Percentiles rank a stretch among this genome's conserved stretches.
Evolutionary conservation across 352 stramenopile species (phyloP).

Genomic region (Pythium diclinum): DNA sequence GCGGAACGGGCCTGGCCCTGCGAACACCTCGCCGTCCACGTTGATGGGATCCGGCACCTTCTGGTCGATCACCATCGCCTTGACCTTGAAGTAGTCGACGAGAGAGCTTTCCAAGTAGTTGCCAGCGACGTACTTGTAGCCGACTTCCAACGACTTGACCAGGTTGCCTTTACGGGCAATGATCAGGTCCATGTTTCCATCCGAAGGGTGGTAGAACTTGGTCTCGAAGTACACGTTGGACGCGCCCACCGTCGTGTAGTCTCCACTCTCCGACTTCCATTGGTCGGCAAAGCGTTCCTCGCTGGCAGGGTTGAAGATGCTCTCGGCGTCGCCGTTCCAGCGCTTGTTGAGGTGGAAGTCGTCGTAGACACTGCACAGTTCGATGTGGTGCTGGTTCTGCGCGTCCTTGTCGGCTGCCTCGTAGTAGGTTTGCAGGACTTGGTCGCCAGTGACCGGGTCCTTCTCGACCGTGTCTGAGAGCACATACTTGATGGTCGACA

Average conservation of each 20-base stretch:
- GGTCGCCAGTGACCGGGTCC: conserved; percentile 43
- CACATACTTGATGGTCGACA: conserved; percentile 70
- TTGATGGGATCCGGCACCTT: conserved; percentile 62
- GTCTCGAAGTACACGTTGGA: conserved; percentile 84
- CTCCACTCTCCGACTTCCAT: conserved; percentile 47
- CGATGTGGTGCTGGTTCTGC: conserved; percentile 66
- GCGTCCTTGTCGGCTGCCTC: conserved; percentile 59
- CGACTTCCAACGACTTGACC: conserved; percentile 45
- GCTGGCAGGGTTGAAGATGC: conserved; percentile 57
- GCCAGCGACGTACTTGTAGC: conserved; percentile 47
- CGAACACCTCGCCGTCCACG: conserved; percentile 74
- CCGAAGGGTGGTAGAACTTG: conserved; percentile 73
- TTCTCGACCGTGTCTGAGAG: conserved; percentile 49
- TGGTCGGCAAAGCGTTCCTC: conserved; percentile 55
- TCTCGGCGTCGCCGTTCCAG: conserved; percentile 56
- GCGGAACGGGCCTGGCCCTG: conserved; percentile 55
- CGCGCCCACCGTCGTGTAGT: conserved; percentile 55
- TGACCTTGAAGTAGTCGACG: conserved; percentile 76
- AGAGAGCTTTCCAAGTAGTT: conserved; percentile 57
- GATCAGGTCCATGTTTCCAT: conserved; percentile 79
- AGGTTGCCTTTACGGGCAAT: conserved; percentile 56
- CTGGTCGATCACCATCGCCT: conserved; percentile 71
- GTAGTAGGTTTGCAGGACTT: conserved; percentile 70
- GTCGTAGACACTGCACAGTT: conserved; percentile 76
- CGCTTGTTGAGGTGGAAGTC: conserved; percentile 44